phyloP scores from a whole-genome alignment of 352 stramenopile species.

The Discostella stelligera region DNA sequence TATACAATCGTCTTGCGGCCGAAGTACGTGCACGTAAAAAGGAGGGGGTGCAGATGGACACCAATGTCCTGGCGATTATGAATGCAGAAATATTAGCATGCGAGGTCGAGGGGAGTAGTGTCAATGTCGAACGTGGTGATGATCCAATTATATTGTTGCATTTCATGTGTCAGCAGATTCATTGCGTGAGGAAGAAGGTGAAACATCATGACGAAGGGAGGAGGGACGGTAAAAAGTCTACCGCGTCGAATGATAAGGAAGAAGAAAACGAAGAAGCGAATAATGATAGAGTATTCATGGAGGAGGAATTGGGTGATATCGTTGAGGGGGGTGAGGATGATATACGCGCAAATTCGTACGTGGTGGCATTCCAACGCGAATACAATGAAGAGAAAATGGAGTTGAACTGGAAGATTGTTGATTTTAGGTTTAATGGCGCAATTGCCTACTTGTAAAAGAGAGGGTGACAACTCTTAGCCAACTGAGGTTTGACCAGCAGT shows the following conservation, averaged over 20 bases:
- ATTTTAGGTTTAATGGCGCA: constrained; percentile 83
- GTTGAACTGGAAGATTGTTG: constrained; percentile 84
- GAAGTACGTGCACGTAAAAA: constrained; percentile 93
- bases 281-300: constrained; percentile 32
- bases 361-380: constrained; percentile 95
- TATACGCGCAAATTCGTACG: constrained; percentile 96
- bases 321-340: constrained; percentile 95
- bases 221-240: constrained; percentile 69
- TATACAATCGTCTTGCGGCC: constrained; percentile 92
- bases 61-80: constrained; percentile 95
- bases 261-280: constrained; percentile 9
- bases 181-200: constrained; percentile 94
- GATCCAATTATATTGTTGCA: constrained; percentile 94
- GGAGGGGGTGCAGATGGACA: constrained; percentile 90
- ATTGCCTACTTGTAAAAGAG: constrained; percentile 77
- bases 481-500: too few species aligned
- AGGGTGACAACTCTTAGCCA: too few species aligned
- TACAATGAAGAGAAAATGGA: constrained; percentile 91
- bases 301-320: constrained; percentile 87
- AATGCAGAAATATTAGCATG: constrained; percentile 95
- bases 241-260: not conserved
- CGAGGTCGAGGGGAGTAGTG: constrained; percentile 74
- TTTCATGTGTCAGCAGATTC: constrained; percentile 98
- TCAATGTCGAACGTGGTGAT: constrained; percentile 76
- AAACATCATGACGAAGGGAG: constrained; percentile 63